phyloP scores from a whole-genome alignment of 2,329 filamentous ascomycete species.

The Pyrenophora teres region DNA sequence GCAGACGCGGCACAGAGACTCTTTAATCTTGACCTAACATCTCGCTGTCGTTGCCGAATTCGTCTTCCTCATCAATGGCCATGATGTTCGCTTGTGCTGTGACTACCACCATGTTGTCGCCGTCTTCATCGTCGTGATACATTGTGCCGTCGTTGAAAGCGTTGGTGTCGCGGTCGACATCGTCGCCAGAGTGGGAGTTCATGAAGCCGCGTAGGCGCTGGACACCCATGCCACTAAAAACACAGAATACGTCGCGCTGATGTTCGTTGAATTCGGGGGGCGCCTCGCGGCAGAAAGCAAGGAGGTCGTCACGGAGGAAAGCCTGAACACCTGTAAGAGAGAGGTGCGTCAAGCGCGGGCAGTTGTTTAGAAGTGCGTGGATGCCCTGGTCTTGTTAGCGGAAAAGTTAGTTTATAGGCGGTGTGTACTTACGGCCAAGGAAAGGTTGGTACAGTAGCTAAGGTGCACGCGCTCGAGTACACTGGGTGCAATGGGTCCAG shows the following conservation, averaged over 20 bases:
- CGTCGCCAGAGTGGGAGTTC: conserved; percentile 55
- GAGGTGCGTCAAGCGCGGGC: conserved; percentile 88
- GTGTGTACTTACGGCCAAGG: conserved; percentile 67
- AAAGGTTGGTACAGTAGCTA: conserved; percentile 89
- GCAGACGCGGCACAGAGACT: not conserved
- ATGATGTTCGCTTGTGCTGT: conserved; percentile 44
- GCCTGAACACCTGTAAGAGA: conserved; percentile 92
- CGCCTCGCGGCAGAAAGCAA: conserved; percentile 82
- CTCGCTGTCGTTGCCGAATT: conserved; percentile 54
- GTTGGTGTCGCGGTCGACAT: conserved; percentile 20
- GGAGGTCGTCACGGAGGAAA: conserved; percentile 84
- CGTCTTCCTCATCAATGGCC: conserved; percentile 52
- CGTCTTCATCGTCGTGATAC: conserved; percentile 40
- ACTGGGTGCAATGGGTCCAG: conserved; percentile 64
- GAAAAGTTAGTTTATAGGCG: not conserved
- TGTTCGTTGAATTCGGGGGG: conserved; percentile 94
- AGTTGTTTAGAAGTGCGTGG: conserved; percentile 84
- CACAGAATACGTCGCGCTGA: conserved; percentile 93
- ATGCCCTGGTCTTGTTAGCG: conserved; percentile 69
- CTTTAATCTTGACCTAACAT: conserved; percentile 44
- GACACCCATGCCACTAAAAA: conserved; percentile 91
- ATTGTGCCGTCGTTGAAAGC: conserved; percentile 34
- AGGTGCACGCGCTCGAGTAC: conserved; percentile 90
- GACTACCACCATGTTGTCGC: conserved; percentile 43
- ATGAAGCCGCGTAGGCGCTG: conserved; percentile 76